These are phyloP conservation scores for Starmerella apicola DNA, from an alignment of 805 yeast species.

Conservation along the genomic window DNA sequence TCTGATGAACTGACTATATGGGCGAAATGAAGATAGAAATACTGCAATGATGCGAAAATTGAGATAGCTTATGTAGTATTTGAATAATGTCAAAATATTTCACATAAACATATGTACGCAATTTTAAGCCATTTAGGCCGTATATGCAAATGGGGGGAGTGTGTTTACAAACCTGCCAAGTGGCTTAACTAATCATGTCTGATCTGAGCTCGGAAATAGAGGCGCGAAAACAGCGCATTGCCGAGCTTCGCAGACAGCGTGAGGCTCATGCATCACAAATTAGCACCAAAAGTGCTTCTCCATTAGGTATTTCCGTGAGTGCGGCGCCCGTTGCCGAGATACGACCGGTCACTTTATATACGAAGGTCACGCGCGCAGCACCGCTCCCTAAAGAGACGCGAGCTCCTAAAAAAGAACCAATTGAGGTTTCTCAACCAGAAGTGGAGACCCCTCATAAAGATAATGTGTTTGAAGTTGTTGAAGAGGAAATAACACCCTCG, in stretches of 20 bases:
- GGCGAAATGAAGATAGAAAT: too few relatives aligned
- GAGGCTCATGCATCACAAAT: conserved; percentile 23
- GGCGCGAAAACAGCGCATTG: conserved; percentile 39
- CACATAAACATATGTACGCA: too few relatives aligned
- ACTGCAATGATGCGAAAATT: too few relatives aligned
- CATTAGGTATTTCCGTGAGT: background rate
- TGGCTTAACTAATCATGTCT: conserved; percentile 1
- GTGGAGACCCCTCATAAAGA: background rate
- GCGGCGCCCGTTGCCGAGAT: conserved; percentile 4
- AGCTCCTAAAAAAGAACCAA: background rate
- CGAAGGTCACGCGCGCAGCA: conserved; percentile 5
- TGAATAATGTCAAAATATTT: too few relatives aligned
- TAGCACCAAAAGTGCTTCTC: conserved; percentile 7
- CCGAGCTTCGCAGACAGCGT: conserved; percentile 40
- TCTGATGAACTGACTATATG: too few relatives aligned
- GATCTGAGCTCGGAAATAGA: conserved; percentile 37
- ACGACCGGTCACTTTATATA: conserved; percentile 1
- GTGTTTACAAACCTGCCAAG: too few relatives aligned
- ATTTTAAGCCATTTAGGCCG: too few relatives aligned
- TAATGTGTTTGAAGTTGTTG: background rate
- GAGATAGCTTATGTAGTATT: too few relatives aligned
- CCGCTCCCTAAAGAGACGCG: background rate
- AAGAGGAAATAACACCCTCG: conserved; percentile 4
- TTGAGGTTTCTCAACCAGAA: background rate
- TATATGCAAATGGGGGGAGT: too few relatives aligned